These are phyloP conservation scores for Chaetomiaceae sp. DNA, from an alignment of 2,329 filamentous ascomycete species.

Conservation along the genomic window DNA sequence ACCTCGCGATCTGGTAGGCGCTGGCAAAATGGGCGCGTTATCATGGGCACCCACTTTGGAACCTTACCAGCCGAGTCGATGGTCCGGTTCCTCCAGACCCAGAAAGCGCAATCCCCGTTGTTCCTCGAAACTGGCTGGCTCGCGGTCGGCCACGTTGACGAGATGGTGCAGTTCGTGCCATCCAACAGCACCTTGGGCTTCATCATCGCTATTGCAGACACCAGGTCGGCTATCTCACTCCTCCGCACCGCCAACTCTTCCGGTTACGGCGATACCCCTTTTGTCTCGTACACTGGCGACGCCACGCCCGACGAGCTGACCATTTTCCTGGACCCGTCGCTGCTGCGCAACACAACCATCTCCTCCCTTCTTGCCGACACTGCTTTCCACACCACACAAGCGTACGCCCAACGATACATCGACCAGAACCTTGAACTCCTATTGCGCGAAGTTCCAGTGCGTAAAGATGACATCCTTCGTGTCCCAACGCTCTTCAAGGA, in stretches of 20 bases:
- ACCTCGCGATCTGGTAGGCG: conserved; percentile 4
- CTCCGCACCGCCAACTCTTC: not conserved
- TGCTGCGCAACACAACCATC: conserved; percentile 7
- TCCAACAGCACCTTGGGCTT: conserved; percentile 1
- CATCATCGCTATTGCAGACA: conserved; percentile 3
- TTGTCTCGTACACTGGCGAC: conserved; percentile 3
- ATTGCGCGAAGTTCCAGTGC: conserved; percentile 1
- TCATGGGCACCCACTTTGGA: conserved; percentile 9
- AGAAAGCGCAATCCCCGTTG: not conserved
- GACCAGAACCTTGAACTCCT: conserved; percentile 3
- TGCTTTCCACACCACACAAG: not conserved
- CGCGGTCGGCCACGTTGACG: conserved; percentile 10
- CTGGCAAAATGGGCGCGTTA: conserved; percentile 6
- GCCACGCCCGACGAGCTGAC: conserved; percentile 4
- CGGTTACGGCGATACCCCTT: not conserved
- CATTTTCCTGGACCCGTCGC: not conserved
- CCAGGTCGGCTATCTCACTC: not conserved
- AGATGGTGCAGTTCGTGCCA: conserved; percentile 8
- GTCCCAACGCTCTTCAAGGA: conserved; percentile 13
- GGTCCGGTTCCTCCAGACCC: conserved; percentile 1
- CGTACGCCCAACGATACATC: conserved; percentile 6
- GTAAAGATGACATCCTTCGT: not conserved
- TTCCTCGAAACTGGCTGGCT: conserved; percentile 11
- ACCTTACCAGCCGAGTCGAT: conserved; percentile 5
- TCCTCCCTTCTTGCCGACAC: not conserved